Evolutionary conservation across 75 land plant genomes (phyloP).

Genomic region (Picea glauca): DNA sequence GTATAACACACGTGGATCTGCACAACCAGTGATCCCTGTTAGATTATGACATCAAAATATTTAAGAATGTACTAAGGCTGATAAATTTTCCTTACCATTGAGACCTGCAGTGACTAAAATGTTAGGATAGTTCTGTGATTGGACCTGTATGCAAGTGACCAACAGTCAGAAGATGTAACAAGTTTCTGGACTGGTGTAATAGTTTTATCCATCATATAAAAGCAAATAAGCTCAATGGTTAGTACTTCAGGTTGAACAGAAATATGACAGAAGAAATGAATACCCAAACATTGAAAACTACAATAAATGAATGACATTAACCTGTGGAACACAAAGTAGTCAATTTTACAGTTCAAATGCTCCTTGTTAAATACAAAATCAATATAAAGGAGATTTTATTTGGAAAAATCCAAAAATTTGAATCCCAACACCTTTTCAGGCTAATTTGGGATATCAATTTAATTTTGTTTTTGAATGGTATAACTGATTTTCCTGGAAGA

Average conservation of each 20-base stretch:
- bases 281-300: background rate
- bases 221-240: background rate
- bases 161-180: constrained; percentile 3
- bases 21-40: background rate
- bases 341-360: background rate
- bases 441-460: background rate
- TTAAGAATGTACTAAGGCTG: constrained; percentile 2
- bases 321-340: background rate
- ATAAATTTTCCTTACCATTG: constrained; percentile 55
- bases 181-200: background rate
- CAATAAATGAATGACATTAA: background rate
- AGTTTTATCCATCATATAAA: background rate
- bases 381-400: background rate
- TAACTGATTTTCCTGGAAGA: background rate
- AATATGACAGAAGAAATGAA: background rate
- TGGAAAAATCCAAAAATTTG: background rate
- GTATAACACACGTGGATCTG: constrained; percentile 96
- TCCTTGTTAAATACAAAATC: background rate
- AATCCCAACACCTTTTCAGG: background rate
- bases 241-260: background rate
- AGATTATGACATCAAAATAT: background rate
- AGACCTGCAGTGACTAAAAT: constrained; percentile 91
- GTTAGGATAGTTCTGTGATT: constrained; percentile 69
- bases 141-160: constrained; percentile 39
- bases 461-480: background rate